Evolutionary conservation across 2,329 filamentous ascomycete genomes (phyloP), one percentile per base, ranked within the genome.

Genomic region (Venturia aucupariae): DNA sequence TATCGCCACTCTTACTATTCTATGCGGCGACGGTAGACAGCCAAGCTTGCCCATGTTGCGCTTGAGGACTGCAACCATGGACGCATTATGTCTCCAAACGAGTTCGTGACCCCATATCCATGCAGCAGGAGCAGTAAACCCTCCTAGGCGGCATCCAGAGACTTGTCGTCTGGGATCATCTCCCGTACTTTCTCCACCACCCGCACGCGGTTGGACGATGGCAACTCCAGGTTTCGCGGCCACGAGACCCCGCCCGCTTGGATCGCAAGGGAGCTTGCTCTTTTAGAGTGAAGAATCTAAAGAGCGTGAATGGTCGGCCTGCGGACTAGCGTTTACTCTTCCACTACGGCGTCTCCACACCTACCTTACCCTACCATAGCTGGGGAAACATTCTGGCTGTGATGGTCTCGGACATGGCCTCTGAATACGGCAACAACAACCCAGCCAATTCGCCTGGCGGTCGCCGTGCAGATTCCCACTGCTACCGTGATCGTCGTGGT

Each of bases 61-160:
- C 48, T 55, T 57, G 51, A 11, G 30, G 27, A 22, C 51, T 57
- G 51, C 30, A 57, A 57, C 51, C 51, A 57, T 57, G 51, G 51
- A 19, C 51, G 24, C 24, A 30, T 19, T 55, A n/a, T 27, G 17
- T 35, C 15, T 35, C 15, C 46, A 4, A 11, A n/a, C 17, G 30
- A 57, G 30, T 57, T 35, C 30, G 51, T n/a, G 51, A 35, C 30
- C 48, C 48, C 48, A 11, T 11, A 4, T 35, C 27, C 51, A 32
- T 35, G 51, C 51, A 35, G 8, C 5, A 35, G 17, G 17, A 19
- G 51, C 51, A n/a, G 35, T 30, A 35, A 57, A 57, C 17, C 24
- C 8, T 35, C n/a, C 51, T 57, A n/a, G 51, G 17, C 51, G 17
- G 30, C 15, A 22, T 35, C 51, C 27, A 32, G 8, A 55, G 48